Percentiles rank a stretch among this genome's conserved stretches.
Conservation (phyloP, 1,284 basidiomycete genomes). For the Ustilago tritici region DNA sequence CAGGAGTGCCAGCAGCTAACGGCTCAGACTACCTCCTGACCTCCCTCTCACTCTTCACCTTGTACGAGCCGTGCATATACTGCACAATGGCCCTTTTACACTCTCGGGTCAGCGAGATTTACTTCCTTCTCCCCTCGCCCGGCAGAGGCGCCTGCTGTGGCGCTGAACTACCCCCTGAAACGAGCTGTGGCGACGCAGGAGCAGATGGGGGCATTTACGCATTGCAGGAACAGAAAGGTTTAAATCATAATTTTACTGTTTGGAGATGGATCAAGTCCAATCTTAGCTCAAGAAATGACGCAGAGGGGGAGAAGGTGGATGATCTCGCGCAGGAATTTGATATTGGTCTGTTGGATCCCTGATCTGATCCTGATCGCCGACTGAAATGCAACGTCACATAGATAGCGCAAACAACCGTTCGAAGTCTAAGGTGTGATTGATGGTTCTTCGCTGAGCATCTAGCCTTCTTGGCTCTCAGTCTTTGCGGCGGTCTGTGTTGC, state of each 20-base stretch:
- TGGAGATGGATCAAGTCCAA: constrained; percentile 65
- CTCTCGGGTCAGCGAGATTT: constrained; percentile 59
- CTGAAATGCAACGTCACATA: not conserved
- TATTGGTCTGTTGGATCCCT: constrained; percentile 41
- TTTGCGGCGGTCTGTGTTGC: not conserved
- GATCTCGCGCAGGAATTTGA: constrained; percentile 29
- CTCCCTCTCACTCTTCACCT: constrained; percentile 57
- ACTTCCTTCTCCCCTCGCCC: constrained; percentile 59
- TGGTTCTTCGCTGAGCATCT: not conserved
- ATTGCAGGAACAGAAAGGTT: constrained; percentile 70
- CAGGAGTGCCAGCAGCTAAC: constrained; percentile 25
- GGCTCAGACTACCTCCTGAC: constrained; percentile 67
- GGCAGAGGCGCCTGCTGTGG: constrained; percentile 64
- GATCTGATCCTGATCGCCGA: not conserved
- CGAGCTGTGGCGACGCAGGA: constrained; percentile 33
- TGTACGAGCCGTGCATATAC: constrained; percentile 67
- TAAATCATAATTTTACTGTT: constrained; percentile 71
- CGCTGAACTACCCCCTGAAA: constrained; percentile 8
- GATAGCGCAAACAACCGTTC: not conserved
- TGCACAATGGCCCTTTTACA: constrained; percentile 68
- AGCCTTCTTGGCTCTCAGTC: not conserved
- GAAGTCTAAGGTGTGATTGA: not conserved
- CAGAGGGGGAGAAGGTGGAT: not conserved
- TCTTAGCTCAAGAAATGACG: not conserved
- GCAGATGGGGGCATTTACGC: constrained; percentile 65